phyloP scores from a whole-genome alignment of 139 green algal species.

The Chlorella sp. region DNA sequence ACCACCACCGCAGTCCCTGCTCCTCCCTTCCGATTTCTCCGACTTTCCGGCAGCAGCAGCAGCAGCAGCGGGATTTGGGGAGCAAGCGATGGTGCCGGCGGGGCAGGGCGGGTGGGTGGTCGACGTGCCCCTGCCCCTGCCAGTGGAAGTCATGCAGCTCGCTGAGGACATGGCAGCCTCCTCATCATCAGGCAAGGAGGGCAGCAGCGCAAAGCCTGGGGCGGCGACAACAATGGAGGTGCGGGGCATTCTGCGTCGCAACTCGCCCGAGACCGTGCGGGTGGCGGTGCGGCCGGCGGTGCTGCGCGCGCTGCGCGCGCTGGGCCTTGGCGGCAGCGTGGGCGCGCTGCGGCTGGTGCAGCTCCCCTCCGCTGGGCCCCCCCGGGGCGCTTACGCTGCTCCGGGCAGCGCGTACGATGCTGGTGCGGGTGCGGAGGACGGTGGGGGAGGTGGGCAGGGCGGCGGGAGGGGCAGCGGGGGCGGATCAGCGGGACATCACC shows the following conservation, averaged over 20 bases:
- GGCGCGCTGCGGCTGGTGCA: constrained; percentile 44
- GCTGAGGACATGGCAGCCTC: no score
- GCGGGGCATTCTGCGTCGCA: background rate
- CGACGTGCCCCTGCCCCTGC: constrained; percentile 52
- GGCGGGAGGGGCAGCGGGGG: background rate
- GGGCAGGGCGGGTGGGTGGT: no score
- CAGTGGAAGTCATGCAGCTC: background rate
- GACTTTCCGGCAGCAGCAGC: background rate
- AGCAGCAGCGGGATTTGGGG: background rate
- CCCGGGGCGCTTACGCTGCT: background rate
- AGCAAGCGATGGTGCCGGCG: background rate
- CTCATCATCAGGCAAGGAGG: no score
- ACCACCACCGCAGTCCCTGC: no score
- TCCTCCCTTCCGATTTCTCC: no score
- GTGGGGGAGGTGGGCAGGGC: background rate
- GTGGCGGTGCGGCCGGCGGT: constrained; percentile 5
- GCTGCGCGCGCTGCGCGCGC: constrained; percentile 8
- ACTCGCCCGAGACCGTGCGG: background rate
- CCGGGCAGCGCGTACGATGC: no score
- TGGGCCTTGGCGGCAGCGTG: constrained; percentile 43
- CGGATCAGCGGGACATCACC: background rate
- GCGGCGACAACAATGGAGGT: background rate
- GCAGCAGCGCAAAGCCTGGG: no score
- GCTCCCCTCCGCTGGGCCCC: background rate
- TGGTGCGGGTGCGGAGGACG: background rate